phyloP scores from a whole-genome alignment of 202 grass and related monocot genomes.

The Cymbopogon flexuosus region DNA sequence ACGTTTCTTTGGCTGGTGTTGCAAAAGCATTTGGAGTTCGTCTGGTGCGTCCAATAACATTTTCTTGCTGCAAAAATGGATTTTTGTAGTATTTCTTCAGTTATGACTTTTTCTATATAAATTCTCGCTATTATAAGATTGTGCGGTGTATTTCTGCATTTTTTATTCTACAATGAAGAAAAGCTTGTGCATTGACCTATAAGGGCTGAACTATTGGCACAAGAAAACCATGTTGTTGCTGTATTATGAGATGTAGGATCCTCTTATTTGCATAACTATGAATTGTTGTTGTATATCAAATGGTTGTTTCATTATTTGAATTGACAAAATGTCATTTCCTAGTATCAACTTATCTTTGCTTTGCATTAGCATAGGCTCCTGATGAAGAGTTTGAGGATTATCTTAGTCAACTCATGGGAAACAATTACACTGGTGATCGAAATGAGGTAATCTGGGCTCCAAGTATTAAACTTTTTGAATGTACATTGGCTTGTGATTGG shows the following conservation, averaged over 20 bases:
- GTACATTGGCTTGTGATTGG: not conserved
- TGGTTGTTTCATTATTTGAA: constrained; percentile 23
- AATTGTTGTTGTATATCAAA: not conserved
- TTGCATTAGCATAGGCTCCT: constrained; percentile 66
- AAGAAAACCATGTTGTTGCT: constrained; percentile 3
- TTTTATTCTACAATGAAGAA: constrained; percentile 10
- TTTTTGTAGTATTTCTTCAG: constrained; percentile 1
- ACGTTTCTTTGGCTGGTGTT: constrained; percentile 79
- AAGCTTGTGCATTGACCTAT: constrained; percentile 7
- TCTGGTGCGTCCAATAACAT: constrained; percentile 47
- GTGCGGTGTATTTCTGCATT: constrained; percentile 7
- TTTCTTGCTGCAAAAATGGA: constrained; percentile 4
- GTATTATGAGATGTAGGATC: constrained; percentile 26
- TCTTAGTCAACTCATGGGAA: constrained; percentile 81
- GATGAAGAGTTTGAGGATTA: constrained; percentile 99
- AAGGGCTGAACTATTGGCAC: constrained; percentile 6
- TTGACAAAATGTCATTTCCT: constrained; percentile 21
- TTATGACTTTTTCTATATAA: not conserved
- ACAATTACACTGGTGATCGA: constrained; percentile 64
- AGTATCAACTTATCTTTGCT: constrained; percentile 23
- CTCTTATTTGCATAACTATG: constrained; percentile 15
- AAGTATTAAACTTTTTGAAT: constrained; percentile 23
- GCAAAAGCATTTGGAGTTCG: constrained; percentile 99
- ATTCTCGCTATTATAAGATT: not conserved
- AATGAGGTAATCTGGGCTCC: constrained; percentile 65